Conservation (phyloP, 2,329 filamentous ascomycete species). For the Thelonectria blattea region DNA sequence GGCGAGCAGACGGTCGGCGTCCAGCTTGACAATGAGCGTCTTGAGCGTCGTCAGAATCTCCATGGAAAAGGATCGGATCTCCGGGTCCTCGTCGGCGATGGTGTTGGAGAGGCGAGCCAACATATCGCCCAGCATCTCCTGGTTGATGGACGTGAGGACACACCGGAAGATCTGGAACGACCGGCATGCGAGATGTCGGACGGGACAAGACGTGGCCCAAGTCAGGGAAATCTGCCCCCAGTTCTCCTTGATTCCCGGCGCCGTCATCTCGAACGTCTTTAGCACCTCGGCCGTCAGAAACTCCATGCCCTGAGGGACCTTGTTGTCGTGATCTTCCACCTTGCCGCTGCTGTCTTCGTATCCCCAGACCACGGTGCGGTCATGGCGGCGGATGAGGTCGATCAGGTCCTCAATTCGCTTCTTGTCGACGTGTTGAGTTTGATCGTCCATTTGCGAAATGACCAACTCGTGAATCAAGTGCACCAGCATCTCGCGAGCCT, state of each 20-base stretch:
- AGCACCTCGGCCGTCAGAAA: slow-evolving; percentile 82
- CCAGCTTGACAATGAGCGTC: slow-evolving; percentile 85
- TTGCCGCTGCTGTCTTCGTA: slow-evolving; percentile 92
- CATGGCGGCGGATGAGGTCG: slow-evolving; percentile 83
- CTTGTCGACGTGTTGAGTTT: slow-evolving; percentile 66
- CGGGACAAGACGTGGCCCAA: slow-evolving; percentile 97
- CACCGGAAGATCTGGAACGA: slow-evolving; percentile 98
- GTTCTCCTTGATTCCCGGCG: slow-evolving; percentile 85
- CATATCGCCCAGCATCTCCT: slow-evolving; percentile 96
- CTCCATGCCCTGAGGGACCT: slow-evolving; percentile 88
- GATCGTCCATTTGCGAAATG: slow-evolving; percentile 76
- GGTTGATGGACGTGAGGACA: slow-evolving; percentile 87
- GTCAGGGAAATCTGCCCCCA: slow-evolving; percentile 90
- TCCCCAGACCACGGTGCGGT: slow-evolving; percentile 85
- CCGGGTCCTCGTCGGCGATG: slow-evolving; percentile 90
- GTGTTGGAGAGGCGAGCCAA: slow-evolving; percentile 93
- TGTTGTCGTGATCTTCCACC: slow-evolving; percentile 73
- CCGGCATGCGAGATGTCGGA: slow-evolving; percentile 90
- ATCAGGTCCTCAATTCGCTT: slow-evolving; percentile 85
- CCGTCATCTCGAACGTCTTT: slow-evolving; percentile 82
- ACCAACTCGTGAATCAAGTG: slow-evolving; percentile 97
- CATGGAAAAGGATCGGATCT: slow-evolving; percentile 97
- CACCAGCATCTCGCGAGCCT: slow-evolving; percentile 96
- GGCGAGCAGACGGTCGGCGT: slow-evolving; percentile 78
- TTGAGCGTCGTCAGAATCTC: slow-evolving; percentile 95